A percentile compares a stretch with the other conserved stretches of the same genome.
phyloP scores from a whole-genome alignment of 2,329 filamentous ascomycete genomes.

The Myrmaecium sp. region DNA sequence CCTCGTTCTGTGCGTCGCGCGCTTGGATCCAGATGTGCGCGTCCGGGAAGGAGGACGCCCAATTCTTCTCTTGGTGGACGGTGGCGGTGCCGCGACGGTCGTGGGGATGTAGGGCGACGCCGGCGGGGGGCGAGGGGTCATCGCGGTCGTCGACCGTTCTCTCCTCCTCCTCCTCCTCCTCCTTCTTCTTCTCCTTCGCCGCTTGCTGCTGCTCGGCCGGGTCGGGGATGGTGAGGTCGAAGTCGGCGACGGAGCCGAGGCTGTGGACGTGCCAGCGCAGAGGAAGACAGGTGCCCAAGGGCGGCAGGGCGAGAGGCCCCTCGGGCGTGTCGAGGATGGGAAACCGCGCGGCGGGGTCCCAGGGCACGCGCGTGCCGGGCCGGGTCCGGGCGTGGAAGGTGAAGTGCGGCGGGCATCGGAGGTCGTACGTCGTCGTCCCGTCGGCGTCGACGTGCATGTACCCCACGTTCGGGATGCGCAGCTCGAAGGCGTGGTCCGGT shows the following conservation, averaged over 20 bases:
- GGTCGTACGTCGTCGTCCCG: slow-evolving; percentile 20
- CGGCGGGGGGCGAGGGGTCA: no score
- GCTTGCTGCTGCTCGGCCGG: slow-evolving; percentile 5
- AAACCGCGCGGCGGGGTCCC: not conserved
- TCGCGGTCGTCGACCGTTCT: no score
- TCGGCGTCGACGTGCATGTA: slow-evolving; percentile 19
- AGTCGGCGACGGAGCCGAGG: slow-evolving; percentile 3
- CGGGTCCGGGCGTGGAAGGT: slow-evolving; percentile 8
- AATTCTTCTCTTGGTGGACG: slow-evolving; percentile 36
- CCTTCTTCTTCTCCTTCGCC: no score
- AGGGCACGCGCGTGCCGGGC: not conserved
- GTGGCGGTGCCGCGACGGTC: slow-evolving; percentile 18
- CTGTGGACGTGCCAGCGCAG: slow-evolving; percentile 2
- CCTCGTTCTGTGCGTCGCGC: slow-evolving; percentile 11
- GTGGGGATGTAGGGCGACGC: slow-evolving; percentile 8
- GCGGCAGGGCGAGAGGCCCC: slow-evolving; percentile 26
- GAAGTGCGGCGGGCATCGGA: slow-evolving; percentile 6
- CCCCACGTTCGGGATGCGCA: slow-evolving; percentile 24
- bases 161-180: no score
- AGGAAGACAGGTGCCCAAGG: no score
- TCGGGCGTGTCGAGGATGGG: slow-evolving; percentile 23
- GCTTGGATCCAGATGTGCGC: slow-evolving; percentile 27
- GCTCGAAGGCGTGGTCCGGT: slow-evolving; percentile 20
- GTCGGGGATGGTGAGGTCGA: slow-evolving; percentile 17
- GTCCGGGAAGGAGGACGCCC: slow-evolving; percentile 28